These are phyloP conservation scores for Malus asiatica DNA, from an alignment of 306 rosid species.

Conservation along the genomic window DNA sequence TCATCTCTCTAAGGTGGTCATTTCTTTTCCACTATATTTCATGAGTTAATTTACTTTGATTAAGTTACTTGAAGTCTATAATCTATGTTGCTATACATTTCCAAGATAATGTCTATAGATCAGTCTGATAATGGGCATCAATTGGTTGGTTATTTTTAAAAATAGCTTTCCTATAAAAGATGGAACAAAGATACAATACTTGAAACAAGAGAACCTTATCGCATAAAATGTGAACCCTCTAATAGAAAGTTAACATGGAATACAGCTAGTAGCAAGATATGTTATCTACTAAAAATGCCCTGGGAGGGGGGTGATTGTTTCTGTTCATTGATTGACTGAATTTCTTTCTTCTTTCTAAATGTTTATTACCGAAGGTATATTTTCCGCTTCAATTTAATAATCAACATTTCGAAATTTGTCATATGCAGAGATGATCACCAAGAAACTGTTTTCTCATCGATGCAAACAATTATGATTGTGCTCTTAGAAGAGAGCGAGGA, in stretches of 20 bases:
- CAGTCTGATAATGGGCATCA: not conserved
- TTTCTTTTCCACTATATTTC: not conserved
- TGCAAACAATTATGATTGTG: constrained; percentile 90
- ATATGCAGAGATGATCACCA: constrained; percentile 87
- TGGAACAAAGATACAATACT: not conserved
- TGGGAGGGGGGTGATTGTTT: not conserved
- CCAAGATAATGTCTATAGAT: not conserved
- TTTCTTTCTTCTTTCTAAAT: not conserved
- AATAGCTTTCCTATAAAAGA: not conserved
- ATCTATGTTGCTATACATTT: not conserved
- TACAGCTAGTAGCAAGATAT: not conserved
- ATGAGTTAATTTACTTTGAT: not conserved
- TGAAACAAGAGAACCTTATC: not conserved
- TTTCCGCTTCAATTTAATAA: not conserved
- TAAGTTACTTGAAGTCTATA: not conserved
- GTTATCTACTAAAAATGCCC: not conserved
- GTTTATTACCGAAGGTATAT: not conserved
- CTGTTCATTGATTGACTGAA: not conserved
- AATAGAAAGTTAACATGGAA: not conserved
- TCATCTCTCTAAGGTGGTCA: not conserved
- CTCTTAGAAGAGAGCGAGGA: constrained; percentile 98
- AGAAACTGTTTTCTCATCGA: constrained; percentile 84
- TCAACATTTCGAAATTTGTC: not conserved
- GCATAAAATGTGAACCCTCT: not conserved
- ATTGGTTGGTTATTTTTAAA: not conserved